Conservation (phyloP, 163 green algal genomes). For the Scenedesmus sp. region DNA sequence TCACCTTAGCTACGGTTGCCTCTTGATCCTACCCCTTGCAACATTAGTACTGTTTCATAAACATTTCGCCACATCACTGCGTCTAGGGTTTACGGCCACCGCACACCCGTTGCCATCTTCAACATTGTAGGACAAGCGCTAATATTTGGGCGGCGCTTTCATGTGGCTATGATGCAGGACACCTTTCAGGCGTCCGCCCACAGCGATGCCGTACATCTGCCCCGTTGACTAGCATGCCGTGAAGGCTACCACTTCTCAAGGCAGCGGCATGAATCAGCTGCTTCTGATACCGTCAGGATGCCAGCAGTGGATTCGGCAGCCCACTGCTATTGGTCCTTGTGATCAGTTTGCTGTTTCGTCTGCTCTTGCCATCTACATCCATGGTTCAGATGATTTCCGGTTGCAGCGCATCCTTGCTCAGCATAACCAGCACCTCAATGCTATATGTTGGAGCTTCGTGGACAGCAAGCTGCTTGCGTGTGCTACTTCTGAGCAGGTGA, state of each 20-base stretch:
- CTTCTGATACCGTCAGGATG: slow-evolving; percentile 36
- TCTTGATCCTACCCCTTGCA: no score
- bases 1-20: no score
- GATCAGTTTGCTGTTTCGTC: slow-evolving; percentile 46
- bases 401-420: slow-evolving; percentile 54
- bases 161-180: no score
- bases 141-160: no score
- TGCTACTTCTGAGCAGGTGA: slow-evolving; percentile 50
- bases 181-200: no score
- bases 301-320: slow-evolving; percentile 47
- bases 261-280: slow-evolving; percentile 33
- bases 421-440: slow-evolving; percentile 55
- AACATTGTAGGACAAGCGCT: no score
- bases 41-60: no score
- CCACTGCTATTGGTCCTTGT: background rate
- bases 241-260: background rate
- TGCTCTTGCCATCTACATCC: slow-evolving; percentile 33
- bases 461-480: slow-evolving; percentile 55
- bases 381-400: slow-evolving; percentile 19
- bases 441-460: slow-evolving; percentile 53
- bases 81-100: background rate
- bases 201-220: background rate
- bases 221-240: slow-evolving; percentile 4
- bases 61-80: background rate
- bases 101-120: background rate